Base-by-base conservation (phyloP, 1,139 yeast genomes). In the Scheffersomyces illinoinensis region DNA sequence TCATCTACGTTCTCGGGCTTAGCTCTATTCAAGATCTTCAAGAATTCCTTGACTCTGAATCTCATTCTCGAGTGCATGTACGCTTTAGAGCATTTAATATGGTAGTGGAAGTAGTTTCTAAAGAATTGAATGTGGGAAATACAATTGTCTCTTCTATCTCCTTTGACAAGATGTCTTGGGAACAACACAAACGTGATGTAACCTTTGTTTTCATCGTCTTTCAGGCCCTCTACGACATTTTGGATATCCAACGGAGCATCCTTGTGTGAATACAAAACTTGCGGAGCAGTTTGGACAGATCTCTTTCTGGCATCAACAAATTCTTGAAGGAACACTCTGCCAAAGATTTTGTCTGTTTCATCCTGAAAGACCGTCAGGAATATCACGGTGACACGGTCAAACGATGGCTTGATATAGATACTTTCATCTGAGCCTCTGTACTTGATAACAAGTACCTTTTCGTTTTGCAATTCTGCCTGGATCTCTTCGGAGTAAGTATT, bases 1-100 rank as follows among this genome's bases (percentile, higher is more conserved):
- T 86, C 91, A 66, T 90, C 96, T 24, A 87, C 88, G 63, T 87
- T 91, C 70, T 95, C 99, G 26, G 98, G 96, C 77, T 93, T 93
- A 52, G 99, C 99, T 71, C 99, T 86, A 81, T 96, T 95, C 78
- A 95, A 86, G 53, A 96, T 95, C 83, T 95, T 95, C 72, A 93
- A 85, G 79, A 93, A 95, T 70, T 96, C 96, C 67, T 90, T 88
- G 51, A 95, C 98, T 68, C 99, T 86, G 76, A 83, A 91, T 77
- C 99, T 87, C 99, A 95, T 95, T 82, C 99, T 88, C 59, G 97
- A 92, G 77, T 95, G 99, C 90, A 95, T 89, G 79, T 91, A 96
- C 50, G 99, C 98, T 82, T 95, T 95, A 62, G 97, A 93, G 75
- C 98, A 93, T 78, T 95, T 95, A 79, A 95, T 95, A 74, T 95